Conservation (phyloP, 495 filamentous ascomycete species). For the Penicillium arizonense region DNA sequence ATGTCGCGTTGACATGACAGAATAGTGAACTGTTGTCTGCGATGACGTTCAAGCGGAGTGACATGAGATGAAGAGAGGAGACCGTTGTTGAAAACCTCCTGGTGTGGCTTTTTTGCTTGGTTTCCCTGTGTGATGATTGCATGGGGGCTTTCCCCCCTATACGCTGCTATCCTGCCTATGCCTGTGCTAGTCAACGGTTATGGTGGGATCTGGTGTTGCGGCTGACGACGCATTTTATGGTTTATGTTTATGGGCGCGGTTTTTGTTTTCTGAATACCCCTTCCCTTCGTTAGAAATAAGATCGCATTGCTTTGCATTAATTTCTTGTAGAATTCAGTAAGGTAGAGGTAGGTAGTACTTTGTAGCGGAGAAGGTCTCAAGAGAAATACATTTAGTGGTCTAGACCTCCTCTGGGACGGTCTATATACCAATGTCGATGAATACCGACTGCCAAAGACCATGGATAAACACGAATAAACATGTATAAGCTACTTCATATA, state of each 20-base stretch:
- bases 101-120: too few species aligned
- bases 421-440: background rate
- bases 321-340: background rate
- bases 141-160: too few species aligned
- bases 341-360: too few species aligned
- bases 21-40: background rate
- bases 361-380: too few species aligned
- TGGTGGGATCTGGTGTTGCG: background rate
- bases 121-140: too few species aligned
- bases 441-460: background rate
- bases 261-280: conserved; percentile 2
- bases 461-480: background rate
- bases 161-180: background rate
- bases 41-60: background rate
- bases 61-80: background rate
- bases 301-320: background rate
- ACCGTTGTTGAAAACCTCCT: too few species aligned
- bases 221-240: background rate
- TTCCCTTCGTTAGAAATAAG: background rate
- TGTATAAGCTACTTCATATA: background rate
- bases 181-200: conserved; percentile 4
- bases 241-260: background rate
- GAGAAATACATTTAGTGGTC: too few species aligned
- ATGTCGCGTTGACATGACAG: too few species aligned
- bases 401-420: too few species aligned